Base-by-base conservation (phyloP, 2,329 filamentous ascomycete species). In the Paramyrothecium sp. region DNA sequence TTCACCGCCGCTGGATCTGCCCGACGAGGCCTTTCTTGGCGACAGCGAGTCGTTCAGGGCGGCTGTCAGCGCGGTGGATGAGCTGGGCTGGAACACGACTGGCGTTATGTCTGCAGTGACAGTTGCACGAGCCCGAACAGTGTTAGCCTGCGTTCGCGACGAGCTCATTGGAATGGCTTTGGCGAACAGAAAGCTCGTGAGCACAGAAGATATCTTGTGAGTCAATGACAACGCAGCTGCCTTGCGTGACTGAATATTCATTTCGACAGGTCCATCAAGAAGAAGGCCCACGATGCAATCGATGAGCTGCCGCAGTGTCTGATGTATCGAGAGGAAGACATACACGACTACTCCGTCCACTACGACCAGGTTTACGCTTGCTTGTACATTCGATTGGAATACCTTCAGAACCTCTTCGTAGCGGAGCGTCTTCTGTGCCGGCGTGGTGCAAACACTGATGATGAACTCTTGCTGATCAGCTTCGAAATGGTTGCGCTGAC, bases 131-230 rank as follows among this genome's bases (percentile, higher is more conserved):
- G 76, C 80, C 0, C 77, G 78, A 49, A 73, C 75, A 2, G 72
- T 77, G 12, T 74, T 86, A 38, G 77, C 79, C 2, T 65, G 74
- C 1, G 74, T 87, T 8, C 75, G 81, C 2, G 84, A 88, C 59
- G 84, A 88, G 51, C 78, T 88, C 4, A 73, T 88, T 4, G 81
- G 86, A 60, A 73, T 87, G 21, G 82, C 83, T 0, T 68, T 86
- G 0, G 79, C 78, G 2, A 64, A 54, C 1, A 58, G 46, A 1
- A 57, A 58, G 4, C 58, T 61, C 1, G 51, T 57, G 0, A 63
- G 60, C 2, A 52, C 63, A 2, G 61, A 65, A 20, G 54, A 56
- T 7, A 46, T 70, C 2, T 51, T 61, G 68, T 70, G 54, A 12
- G 67, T 52, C 17, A n/a, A 11, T 1, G 21, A 3, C 2, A 16